Evolutionary conservation across 331 rosid species (phyloP).

Genomic region (Erythrophleum ivorense): DNA sequence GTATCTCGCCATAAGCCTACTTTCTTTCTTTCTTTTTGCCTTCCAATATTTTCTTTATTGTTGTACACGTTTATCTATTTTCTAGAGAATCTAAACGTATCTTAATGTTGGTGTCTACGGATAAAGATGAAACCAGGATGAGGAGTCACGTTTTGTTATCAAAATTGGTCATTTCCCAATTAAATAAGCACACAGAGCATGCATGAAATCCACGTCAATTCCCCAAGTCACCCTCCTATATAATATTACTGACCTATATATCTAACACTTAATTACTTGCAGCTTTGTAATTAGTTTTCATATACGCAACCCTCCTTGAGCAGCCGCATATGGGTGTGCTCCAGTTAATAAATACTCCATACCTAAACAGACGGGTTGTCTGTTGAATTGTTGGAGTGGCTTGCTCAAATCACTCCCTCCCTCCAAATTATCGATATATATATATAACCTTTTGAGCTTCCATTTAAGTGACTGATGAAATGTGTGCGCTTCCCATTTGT

Average conservation of each 20-base stretch:
- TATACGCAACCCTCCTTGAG: not conserved
- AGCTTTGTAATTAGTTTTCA: not conserved
- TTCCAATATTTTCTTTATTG: not conserved
- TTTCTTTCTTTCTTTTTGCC: not conserved
- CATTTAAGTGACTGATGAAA: not conserved
- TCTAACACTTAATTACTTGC: not conserved
- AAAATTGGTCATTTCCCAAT: not conserved
- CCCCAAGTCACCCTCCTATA: not conserved
- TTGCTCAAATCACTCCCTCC: not conserved
- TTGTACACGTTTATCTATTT: not conserved
- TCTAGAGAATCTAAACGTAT: not conserved
- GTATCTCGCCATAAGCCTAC: not conserved
- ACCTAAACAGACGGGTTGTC: not conserved
- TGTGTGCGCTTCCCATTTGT: not conserved
- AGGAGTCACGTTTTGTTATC: not conserved
- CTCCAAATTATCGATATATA: not conserved
- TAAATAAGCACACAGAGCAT: not conserved
- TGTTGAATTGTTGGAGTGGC: not conserved
- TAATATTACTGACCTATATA: not conserved
- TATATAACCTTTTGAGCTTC: not conserved
- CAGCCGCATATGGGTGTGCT: not conserved
- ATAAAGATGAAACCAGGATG: not conserved
- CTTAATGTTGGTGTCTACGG: not conserved
- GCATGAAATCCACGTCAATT: not conserved
- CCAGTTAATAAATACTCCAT: not conserved